Evolutionary conservation across 257 asterid genomes (phyloP).

Genomic region (Gentiana macrophylla): DNA sequence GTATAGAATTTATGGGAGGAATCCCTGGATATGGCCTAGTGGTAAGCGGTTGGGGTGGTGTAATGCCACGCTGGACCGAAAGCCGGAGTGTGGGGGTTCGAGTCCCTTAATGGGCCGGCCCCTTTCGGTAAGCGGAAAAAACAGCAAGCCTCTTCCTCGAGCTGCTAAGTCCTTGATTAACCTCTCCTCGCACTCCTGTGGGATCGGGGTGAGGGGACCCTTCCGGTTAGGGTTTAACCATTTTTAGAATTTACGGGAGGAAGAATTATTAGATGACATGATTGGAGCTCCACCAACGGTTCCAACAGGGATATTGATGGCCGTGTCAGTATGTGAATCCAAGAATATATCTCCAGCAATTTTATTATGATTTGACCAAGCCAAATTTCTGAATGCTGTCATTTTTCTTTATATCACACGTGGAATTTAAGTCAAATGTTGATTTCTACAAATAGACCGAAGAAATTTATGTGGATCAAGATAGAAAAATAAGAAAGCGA

Average conservation of each 20-base stretch:
- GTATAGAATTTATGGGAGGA: conserved; percentile 1
- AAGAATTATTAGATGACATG: conserved; percentile 18
- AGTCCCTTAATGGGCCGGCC: too few relatives aligned
- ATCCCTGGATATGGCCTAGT: too few relatives aligned
- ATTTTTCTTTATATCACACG: conserved; percentile 30
- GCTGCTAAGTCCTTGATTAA: too few relatives aligned
- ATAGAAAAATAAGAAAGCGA: conserved; percentile 1
- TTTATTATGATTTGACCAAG: conserved; percentile 17
- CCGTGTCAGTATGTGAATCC: conserved; percentile 21
- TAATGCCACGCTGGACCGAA: too few relatives aligned
- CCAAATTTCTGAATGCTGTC: conserved; percentile 22
- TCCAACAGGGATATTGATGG: background rate
- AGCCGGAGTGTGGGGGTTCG: too few relatives aligned
- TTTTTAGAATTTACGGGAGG: conserved; percentile 16
- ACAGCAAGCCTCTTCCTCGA: too few relatives aligned
- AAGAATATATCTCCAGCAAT: conserved; percentile 18
- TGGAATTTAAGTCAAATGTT: conserved; percentile 22
- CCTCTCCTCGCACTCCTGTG: too few relatives aligned
- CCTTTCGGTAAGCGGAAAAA: too few relatives aligned
- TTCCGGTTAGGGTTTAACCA: too few relatives aligned
- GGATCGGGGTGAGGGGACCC: too few relatives aligned
- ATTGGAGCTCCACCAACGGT: conserved; percentile 16
- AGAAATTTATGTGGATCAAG: conserved; percentile 11
- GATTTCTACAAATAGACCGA: conserved; percentile 54
- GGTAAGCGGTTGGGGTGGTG: too few relatives aligned